A percentile compares a stretch with the other conserved stretches of the same genome.
phyloP scores from a whole-genome alignment of 108 stramenopile genomes.

The Cyclotella distinguenda region DNA sequence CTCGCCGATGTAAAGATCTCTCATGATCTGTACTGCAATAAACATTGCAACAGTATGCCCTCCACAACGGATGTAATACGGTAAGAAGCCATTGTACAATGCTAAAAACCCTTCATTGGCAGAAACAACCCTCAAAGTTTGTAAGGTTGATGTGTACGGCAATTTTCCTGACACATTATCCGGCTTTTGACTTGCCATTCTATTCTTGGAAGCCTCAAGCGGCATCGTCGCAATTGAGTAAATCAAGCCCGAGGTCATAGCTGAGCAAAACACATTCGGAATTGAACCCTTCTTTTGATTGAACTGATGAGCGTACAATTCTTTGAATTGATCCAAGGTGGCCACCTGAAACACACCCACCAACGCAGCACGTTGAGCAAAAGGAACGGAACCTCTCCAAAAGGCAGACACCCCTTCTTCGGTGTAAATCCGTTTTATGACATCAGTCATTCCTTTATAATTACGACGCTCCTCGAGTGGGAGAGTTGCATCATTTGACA shows the following conservation, averaged over 20 bases:
- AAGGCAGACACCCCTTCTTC: conserved; percentile 89
- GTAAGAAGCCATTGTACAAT: conserved; percentile 86
- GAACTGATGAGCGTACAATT: conserved; percentile 58
- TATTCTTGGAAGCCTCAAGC: conserved; percentile 90
- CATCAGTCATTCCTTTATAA: conserved; percentile 81
- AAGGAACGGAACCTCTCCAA: conserved; percentile 89
- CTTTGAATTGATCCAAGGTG: conserved; percentile 93
- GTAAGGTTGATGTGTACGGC: conserved; percentile 84
- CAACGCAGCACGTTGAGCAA: conserved; percentile 89
- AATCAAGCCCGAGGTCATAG: conserved; percentile 92
- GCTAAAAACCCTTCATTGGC: conserved; percentile 77
- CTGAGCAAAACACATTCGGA: conserved; percentile 86
- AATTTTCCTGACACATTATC: conserved; percentile 72
- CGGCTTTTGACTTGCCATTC: conserved; percentile 90
- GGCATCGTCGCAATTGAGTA: conserved; percentile 95
- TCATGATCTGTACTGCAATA: conserved; percentile 79
- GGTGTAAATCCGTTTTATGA: conserved; percentile 62
- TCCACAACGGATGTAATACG: conserved; percentile 93
- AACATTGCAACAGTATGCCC: conserved; percentile 96
- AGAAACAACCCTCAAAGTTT: conserved; percentile 72
- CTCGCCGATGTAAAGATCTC: conserved; percentile 59
- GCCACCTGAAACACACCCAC: conserved; percentile 95
- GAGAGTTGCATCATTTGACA: conserved; percentile 88
- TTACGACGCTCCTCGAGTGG: conserved; percentile 82
- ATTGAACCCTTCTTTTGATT: conserved; percentile 78